Evolutionary conservation across 2,329 filamentous ascomycete genomes (phyloP).

Genomic region (Hypoxylon sp.): DNA sequence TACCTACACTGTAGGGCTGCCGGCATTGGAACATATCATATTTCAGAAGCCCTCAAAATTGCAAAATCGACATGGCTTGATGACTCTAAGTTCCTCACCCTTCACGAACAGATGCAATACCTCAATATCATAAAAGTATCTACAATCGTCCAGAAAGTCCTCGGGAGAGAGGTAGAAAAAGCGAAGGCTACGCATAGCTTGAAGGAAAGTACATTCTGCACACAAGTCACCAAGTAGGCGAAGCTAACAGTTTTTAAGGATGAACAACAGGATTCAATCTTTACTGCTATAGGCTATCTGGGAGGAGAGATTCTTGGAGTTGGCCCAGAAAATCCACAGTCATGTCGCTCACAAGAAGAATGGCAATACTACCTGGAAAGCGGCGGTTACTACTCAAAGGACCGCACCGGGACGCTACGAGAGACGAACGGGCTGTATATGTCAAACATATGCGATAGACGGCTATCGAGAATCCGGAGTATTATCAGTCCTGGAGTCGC

Average conservation of each 20-base stretch:
- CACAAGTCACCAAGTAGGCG: neutral
- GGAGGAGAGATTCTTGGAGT: constrained; percentile 13
- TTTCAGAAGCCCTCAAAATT: neutral
- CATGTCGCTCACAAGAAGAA: constrained; percentile 6
- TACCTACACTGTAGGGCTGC: constrained; percentile 3
- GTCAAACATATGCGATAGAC: constrained; percentile 3
- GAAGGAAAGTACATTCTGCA: neutral
- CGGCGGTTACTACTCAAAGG: neutral
- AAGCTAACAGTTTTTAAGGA: neutral
- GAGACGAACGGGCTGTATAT: constrained; percentile 15
- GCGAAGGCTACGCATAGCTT: neutral
- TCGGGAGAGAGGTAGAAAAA: constrained; percentile 3
- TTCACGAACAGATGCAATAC: too few species aligned
- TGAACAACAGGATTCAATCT: constrained; percentile 4
- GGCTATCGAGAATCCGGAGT: constrained; percentile 6
- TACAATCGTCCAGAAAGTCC: constrained; percentile 16
- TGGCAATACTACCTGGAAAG: constrained; percentile 15
- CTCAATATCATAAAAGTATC: constrained; percentile 17
- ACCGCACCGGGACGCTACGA: constrained; percentile 6
- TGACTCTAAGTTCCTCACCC: neutral
- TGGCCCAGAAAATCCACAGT: neutral
- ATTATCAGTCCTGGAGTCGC: constrained; percentile 1
- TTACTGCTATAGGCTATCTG: constrained; percentile 24
- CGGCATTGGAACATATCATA: neutral
- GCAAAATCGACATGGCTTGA: neutral